These are phyloP conservation scores for Wallacemonas sp. DNA, from an alignment of 208 protist genomes.

Conservation along the genomic window DNA sequence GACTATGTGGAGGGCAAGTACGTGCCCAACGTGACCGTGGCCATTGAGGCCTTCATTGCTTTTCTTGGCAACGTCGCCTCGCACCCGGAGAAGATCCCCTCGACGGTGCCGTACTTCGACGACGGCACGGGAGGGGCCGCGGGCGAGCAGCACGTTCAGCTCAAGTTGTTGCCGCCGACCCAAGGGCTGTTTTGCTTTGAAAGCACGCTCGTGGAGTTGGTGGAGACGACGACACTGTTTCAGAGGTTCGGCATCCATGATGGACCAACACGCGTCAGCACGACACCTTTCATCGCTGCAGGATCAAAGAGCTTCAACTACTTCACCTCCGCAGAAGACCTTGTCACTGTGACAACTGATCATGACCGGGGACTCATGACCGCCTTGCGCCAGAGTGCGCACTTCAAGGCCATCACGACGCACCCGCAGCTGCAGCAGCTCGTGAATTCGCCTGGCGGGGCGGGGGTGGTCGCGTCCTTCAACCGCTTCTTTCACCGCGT, in stretches of 20 bases:
- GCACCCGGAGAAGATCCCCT: slow-evolving; percentile 24
- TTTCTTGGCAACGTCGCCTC: slow-evolving; percentile 60
- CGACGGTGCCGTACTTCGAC: slow-evolving; percentile 45
- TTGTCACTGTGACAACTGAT: slow-evolving; percentile 62
- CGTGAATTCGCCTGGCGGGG: slow-evolving; percentile 21
- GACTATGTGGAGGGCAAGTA: slow-evolving; percentile 81
- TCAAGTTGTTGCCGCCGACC: slow-evolving; percentile 68
- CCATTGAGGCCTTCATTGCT: slow-evolving; percentile 68
- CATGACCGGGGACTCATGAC: slow-evolving; percentile 48
- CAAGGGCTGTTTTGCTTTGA: slow-evolving; percentile 77
- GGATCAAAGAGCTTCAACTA: slow-evolving; percentile 68
- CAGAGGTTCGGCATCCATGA: slow-evolving; percentile 65
- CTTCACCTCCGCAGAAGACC: slow-evolving; percentile 50
- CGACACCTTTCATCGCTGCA: slow-evolving; percentile 63
- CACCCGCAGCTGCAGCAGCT: slow-evolving; percentile 53
- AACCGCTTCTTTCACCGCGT: slow-evolving; percentile 81
- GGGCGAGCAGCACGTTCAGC: slow-evolving; percentile 44
- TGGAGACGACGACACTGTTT: slow-evolving; percentile 67
- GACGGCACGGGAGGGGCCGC: slow-evolving; percentile 16
- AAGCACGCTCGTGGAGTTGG: slow-evolving; percentile 63
- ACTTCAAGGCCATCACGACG: slow-evolving; percentile 55
- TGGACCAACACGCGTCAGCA: slow-evolving; percentile 47
- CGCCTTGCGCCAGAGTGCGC: slow-evolving; percentile 34
- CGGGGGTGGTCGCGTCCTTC: slow-evolving; percentile 57
- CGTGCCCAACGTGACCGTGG: slow-evolving; percentile 81